Evolutionary conservation across 768 basidiomycete genomes (phyloP).

Genomic region (Austroboletus eburneus): DNA sequence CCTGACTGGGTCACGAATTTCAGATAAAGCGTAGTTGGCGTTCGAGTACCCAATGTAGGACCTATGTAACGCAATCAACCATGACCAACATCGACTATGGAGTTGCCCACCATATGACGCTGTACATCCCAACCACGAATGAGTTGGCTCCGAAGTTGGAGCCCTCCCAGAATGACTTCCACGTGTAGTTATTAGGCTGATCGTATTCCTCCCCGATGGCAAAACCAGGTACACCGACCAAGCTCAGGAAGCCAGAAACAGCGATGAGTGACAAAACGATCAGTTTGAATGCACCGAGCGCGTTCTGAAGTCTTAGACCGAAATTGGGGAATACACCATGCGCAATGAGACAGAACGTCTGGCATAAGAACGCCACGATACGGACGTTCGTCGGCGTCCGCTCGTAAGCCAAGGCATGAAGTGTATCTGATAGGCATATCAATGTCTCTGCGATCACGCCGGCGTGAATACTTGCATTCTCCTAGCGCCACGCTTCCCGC

Average conservation of each 20-base stretch:
- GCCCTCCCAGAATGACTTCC: constrained; percentile 63
- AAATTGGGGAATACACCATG: constrained; percentile 52
- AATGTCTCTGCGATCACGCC: neutral
- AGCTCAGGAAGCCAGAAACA: constrained; percentile 48
- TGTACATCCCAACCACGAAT: constrained; percentile 61
- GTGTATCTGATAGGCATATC: constrained; percentile 43
- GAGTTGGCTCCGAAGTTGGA: constrained; percentile 52
- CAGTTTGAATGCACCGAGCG: constrained; percentile 60
- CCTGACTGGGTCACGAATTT: constrained; percentile 62
- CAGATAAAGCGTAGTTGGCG: constrained; percentile 71
- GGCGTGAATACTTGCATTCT: constrained; percentile 49
- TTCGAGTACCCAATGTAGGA: constrained; percentile 71
- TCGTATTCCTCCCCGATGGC: constrained; percentile 47
- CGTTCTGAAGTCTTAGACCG: constrained; percentile 62
- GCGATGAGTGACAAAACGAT: constrained; percentile 49
- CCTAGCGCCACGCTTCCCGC: constrained; percentile 65
- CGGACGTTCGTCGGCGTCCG: constrained; percentile 48
- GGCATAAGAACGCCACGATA: constrained; percentile 48
- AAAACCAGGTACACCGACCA: constrained; percentile 48
- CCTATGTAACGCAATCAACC: constrained; percentile 38
- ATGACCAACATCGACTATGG: neutral
- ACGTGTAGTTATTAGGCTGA: constrained; percentile 52
- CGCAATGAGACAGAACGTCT: constrained; percentile 52
- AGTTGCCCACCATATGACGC: constrained; percentile 57
- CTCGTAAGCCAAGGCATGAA: constrained; percentile 48